Percentiles rank a stretch among this genome's conserved stretches.
Evolutionary conservation across 352 stramenopile genomes (phyloP).

Genomic region (Pythium periplocum): DNA sequence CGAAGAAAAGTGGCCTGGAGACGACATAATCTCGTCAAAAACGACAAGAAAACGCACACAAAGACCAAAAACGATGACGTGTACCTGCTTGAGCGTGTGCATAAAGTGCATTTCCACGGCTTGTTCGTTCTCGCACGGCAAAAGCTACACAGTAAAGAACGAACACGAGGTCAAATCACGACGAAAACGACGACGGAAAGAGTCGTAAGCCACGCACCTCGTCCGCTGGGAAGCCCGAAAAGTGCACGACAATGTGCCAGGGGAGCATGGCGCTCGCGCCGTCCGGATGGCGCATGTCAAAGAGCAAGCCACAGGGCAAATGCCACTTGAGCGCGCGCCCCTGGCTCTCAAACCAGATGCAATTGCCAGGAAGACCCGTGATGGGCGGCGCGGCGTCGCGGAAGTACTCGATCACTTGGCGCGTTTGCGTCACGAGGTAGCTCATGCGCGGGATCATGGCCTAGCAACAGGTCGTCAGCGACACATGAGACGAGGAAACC

Average conservation of each 20-base stretch:
- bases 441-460: conserved; percentile 81
- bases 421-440: conserved; percentile 70
- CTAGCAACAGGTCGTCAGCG: conserved; percentile 18
- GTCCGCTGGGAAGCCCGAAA: conserved; percentile 58
- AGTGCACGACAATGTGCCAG: conserved; percentile 76
- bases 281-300: conserved; percentile 35
- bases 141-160: conserved; percentile 20
- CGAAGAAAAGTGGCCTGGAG: conserved; percentile 53
- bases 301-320: conserved; percentile 67
- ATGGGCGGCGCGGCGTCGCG: conserved; percentile 64
- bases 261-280: conserved; percentile 25
- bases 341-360: conserved; percentile 70
- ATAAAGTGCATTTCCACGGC: conserved; percentile 81
- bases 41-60: neutral
- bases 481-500: neutral
- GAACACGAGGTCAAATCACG: neutral
- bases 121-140: conserved; percentile 73
- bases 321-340: conserved; percentile 72
- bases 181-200: neutral
- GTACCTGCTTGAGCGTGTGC: conserved; percentile 76
- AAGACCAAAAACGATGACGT: neutral
- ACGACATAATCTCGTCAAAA: too few relatives aligned
- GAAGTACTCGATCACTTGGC: conserved; percentile 76
- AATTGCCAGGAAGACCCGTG: conserved; percentile 36
- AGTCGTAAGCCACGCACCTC: conserved; percentile 19